Conservation (phyloP, 768 basidiomycete species). For the Boletus rex-veris region DNA sequence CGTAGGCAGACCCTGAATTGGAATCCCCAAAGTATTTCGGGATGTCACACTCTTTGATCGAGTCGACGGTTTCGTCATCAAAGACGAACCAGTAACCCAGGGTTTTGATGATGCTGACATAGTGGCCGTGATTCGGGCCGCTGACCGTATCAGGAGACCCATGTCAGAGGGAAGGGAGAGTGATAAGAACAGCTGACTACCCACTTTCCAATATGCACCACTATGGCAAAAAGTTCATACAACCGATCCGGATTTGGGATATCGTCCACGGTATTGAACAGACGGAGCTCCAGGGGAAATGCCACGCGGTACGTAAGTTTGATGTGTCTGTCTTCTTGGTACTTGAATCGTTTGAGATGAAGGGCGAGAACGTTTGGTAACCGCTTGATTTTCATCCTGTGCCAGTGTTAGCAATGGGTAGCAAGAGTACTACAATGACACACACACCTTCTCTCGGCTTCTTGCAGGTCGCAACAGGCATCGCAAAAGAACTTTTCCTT, state of each 20-base stretch:
- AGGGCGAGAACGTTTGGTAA: slow-evolving; percentile 93
- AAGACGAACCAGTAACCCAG: slow-evolving; percentile 86
- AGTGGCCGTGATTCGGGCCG: slow-evolving; percentile 98
- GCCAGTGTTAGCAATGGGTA: slow-evolving; percentile 7
- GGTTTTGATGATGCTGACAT: slow-evolving; percentile 91
- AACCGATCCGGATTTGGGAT: slow-evolving; percentile 86
- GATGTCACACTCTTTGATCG: slow-evolving; percentile 87
- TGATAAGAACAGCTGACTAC: slow-evolving; percentile 35
- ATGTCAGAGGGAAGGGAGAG: slow-evolving; percentile 10
- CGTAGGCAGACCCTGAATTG: slow-evolving; percentile 85
- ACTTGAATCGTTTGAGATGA: slow-evolving; percentile 98
- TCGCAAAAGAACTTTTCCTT: slow-evolving; percentile 99
- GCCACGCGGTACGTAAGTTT: slow-evolving; percentile 96
- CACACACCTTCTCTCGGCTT: slow-evolving; percentile 89
- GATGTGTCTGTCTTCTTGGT: slow-evolving; percentile 93
- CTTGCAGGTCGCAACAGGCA: slow-evolving; percentile 92
- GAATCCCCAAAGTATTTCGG: slow-evolving; percentile 93
- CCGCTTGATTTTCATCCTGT: slow-evolving; percentile 98
- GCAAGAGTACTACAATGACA: neutral
- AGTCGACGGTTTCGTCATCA: slow-evolving; percentile 90
- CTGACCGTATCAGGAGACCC: slow-evolving; percentile 38
- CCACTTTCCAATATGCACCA: slow-evolving; percentile 98
- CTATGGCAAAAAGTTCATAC: slow-evolving; percentile 93
- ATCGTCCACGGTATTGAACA: slow-evolving; percentile 97
- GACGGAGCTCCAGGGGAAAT: slow-evolving; percentile 89